A percentile compares a stretch with the other conserved stretches of the same genome.
phyloP scores from a whole-genome alignment of 2,329 filamentous ascomycete species.

The Trichoderma sp. region DNA sequence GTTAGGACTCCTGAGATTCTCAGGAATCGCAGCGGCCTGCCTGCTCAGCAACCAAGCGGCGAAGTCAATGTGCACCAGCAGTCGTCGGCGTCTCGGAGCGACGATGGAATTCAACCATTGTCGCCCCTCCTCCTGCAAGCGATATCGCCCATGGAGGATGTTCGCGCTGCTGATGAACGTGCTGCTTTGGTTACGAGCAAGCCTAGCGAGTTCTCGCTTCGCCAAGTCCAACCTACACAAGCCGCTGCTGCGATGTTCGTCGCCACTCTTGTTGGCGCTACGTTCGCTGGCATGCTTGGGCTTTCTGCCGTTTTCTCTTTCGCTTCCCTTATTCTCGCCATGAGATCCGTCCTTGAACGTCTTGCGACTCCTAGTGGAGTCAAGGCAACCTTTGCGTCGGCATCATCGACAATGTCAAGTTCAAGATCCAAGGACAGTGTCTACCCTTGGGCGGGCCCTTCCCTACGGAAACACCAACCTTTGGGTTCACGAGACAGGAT shows the following conservation, averaged over 20 bases:
- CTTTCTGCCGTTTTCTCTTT: neutral
- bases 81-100: neutral
- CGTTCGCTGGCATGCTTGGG: neutral
- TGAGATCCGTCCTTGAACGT: neutral
- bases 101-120: neutral
- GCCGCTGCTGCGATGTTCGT: neutral
- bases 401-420: slow-evolving; percentile 5
- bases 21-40: neutral
- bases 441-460: neutral
- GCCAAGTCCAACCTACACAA: neutral
- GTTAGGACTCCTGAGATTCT: neutral
- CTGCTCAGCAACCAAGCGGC: neutral
- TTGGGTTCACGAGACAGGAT: neutral
- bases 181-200: neutral
- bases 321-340: neutral
- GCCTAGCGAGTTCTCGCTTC: neutral
- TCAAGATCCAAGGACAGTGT: neutral
- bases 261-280: neutral
- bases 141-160: neutral
- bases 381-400: neutral
- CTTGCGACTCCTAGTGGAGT: neutral
- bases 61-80: neutral
- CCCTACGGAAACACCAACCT: neutral
- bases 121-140: neutral
- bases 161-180: neutral